These are phyloP conservation scores for Plasmodium vivax DNA, from an alignment of 169 alveolate species.

Conservation along the genomic window DNA sequence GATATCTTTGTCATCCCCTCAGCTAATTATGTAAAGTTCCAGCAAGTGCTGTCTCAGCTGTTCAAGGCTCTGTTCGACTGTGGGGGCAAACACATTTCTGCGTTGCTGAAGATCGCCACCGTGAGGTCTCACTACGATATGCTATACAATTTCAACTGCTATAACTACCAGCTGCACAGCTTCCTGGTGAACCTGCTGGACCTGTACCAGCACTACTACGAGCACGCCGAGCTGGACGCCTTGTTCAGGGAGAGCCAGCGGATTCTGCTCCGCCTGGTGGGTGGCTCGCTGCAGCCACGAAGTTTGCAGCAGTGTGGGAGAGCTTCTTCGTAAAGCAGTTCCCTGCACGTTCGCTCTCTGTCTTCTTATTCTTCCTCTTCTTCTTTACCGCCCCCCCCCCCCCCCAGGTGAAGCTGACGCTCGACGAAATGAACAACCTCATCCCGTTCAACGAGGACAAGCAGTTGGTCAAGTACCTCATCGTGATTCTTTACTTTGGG, in stretches of 20 bases:
- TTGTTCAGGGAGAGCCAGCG: conserved; percentile 53
- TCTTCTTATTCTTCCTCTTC: neutral
- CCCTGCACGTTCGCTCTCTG: neutral
- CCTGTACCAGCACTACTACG: conserved; percentile 24
- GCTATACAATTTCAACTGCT: conserved; percentile 64
- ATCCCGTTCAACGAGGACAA: conserved; percentile 70
- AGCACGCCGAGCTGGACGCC: conserved; percentile 13
- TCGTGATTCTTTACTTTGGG: conserved; percentile 53
- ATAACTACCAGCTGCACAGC: conserved; percentile 53
- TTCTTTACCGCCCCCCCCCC: neutral
- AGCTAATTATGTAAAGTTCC: conserved; percentile 31
- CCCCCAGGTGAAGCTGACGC: conserved; percentile 18
- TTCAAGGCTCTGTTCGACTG: conserved; percentile 72
- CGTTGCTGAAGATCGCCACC: conserved; percentile 46
- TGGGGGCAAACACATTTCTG: conserved; percentile 72
- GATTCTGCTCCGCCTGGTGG: conserved; percentile 45
- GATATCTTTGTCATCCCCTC: conserved; percentile 68
- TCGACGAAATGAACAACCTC: conserved; percentile 62
- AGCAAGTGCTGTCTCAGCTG: conserved; percentile 16
- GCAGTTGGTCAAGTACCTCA: conserved; percentile 49
- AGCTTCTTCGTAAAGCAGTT: neutral
- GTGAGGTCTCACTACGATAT: conserved; percentile 59
- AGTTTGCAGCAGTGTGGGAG: neutral
- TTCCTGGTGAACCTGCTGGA: conserved; percentile 30
- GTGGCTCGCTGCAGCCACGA: neutral